Evolutionary conservation across 139 green algal genomes (phyloP).

Genomic region (Auxenochlorella pyrenoidosa): DNA sequence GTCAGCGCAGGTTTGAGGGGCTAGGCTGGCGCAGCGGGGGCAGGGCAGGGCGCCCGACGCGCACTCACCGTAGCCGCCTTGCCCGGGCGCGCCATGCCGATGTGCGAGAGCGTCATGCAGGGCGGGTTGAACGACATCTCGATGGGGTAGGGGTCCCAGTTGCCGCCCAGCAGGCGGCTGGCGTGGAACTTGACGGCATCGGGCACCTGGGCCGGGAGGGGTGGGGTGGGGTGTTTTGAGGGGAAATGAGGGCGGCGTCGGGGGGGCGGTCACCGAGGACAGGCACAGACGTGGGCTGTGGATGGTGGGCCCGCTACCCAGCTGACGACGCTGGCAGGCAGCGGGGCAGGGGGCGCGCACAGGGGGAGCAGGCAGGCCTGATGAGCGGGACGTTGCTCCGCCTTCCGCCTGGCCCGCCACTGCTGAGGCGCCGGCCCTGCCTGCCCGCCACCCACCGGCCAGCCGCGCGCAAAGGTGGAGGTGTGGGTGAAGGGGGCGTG

Average conservation of each 20-base stretch:
- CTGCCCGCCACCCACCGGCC: conserved; percentile 60
- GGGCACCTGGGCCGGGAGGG: conserved; percentile 64
- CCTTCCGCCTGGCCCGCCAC: background rate
- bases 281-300: background rate
- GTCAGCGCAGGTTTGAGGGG: too few relatives aligned
- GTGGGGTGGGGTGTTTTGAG: background rate
- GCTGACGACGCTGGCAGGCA: too few relatives aligned
- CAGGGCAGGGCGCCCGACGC: background rate
- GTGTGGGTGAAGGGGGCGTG: conserved; percentile 99
- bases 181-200: conserved; percentile 84
- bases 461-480: conserved; percentile 96
- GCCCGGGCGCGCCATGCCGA: conserved; percentile 92
- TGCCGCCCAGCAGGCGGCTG: conserved; percentile 67
- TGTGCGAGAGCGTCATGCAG: conserved; percentile 89
- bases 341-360: too few relatives aligned
- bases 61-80: conserved; percentile 73
- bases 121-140: conserved; percentile 97
- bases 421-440: background rate
- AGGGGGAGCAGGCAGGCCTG: too few relatives aligned
- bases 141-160: conserved; percentile 99
- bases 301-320: too few relatives aligned
- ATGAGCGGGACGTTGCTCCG: too few relatives aligned
- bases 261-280: background rate
- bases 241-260: background rate
- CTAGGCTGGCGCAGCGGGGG: too few relatives aligned